Evolutionary conservation across 208 protist genomes (phyloP).

Genomic region (Trypanosoma avium): DNA sequence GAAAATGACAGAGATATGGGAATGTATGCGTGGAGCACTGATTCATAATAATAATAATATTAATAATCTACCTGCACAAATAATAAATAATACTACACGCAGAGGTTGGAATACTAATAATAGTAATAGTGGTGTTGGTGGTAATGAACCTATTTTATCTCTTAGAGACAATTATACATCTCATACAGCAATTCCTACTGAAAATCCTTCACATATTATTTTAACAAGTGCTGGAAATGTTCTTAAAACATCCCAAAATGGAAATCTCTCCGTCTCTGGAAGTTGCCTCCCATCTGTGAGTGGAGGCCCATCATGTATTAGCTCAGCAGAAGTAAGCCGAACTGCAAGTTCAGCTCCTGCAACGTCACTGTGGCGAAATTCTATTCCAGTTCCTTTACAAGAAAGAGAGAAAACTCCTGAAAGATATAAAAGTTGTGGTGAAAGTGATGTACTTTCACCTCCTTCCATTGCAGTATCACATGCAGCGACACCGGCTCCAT

Average conservation of each 20-base stretch:
- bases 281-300: not conserved
- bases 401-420: conserved; percentile 8
- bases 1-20: conserved; percentile 23
- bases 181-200: not conserved
- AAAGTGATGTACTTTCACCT: not conserved
- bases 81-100: no score
- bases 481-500: conserved; percentile 10
- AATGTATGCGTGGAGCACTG: conserved; percentile 7
- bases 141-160: no score
- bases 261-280: not conserved
- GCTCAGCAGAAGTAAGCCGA: not conserved
- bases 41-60: not conserved
- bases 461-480: conserved; percentile 17
- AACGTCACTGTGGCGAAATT: not conserved
- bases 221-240: no score
- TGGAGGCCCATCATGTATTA: not conserved
- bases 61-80: not conserved
- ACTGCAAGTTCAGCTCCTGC: not conserved
- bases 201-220: not conserved
- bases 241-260: not conserved
- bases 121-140: no score
- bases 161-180: not conserved
- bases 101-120: no score
- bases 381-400: not conserved
- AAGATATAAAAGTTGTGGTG: not conserved